These are phyloP conservation scores for Orobanche coerulescens DNA, from an alignment of 257 asterid genomes.

Conservation along the genomic window DNA sequence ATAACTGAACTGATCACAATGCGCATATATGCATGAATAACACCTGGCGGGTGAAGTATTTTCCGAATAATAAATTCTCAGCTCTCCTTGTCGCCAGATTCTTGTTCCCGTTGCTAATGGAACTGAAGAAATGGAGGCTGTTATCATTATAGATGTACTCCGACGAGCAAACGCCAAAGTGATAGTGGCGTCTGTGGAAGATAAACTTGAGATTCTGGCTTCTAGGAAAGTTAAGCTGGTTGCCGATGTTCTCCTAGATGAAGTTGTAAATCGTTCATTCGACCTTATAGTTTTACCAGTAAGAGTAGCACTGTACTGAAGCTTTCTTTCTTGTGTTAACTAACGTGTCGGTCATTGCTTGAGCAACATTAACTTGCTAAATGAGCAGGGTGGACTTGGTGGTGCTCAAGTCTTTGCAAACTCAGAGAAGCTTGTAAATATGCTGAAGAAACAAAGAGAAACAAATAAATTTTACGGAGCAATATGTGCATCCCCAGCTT, in stretches of 20 bases:
- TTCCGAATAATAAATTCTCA: neutral
- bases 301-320: slow-evolving; percentile 22
- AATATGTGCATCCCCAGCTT: slow-evolving; percentile 94
- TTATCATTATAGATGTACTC: slow-evolving; percentile 74
- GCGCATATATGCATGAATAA: slow-evolving; percentile 1
- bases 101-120: slow-evolving; percentile 98
- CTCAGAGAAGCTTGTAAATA: slow-evolving; percentile 60
- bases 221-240: slow-evolving; percentile 86
- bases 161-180: slow-evolving; percentile 86
- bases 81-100: slow-evolving; percentile 37
- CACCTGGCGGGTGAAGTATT: neutral
- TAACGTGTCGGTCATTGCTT: neutral
- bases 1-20: too few relatives aligned
- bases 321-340: neutral
- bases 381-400: slow-evolving; percentile 81
- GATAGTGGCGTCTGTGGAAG: slow-evolving; percentile 78
- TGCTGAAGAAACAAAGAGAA: slow-evolving; percentile 74
- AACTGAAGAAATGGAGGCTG: slow-evolving; percentile 95
- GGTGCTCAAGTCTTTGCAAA: slow-evolving; percentile 87
- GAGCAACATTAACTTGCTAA: slow-evolving; percentile 1
- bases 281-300: slow-evolving; percentile 87
- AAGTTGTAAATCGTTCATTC: slow-evolving; percentile 46
- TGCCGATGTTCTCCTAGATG: slow-evolving; percentile 80
- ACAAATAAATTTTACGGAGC: slow-evolving; percentile 70
- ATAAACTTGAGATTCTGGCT: slow-evolving; percentile 65